Evolutionary conservation across 2,329 filamentous ascomycete genomes (phyloP).

Genomic region (Didymella pomorum): DNA sequence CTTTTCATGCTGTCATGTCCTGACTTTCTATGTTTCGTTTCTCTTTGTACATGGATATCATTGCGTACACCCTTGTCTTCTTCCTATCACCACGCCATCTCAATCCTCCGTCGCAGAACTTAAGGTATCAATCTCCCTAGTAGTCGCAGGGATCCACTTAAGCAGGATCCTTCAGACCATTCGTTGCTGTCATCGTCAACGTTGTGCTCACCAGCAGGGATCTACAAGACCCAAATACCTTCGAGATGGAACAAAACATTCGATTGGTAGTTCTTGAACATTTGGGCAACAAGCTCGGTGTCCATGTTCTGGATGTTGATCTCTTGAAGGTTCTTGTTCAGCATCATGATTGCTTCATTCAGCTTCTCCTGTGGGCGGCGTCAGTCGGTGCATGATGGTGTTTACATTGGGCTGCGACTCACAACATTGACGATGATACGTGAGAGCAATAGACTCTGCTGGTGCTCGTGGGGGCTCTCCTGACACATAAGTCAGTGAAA

Average conservation of each 20-base stretch:
- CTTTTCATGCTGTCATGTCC: not conserved
- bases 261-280: slow-evolving; percentile 99
- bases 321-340: slow-evolving; percentile 93
- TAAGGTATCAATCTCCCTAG: not conserved
- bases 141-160: slow-evolving; percentile 49
- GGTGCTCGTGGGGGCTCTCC: slow-evolving; percentile 98
- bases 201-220: not conserved
- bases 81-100: not conserved
- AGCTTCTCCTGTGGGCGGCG: slow-evolving; percentile 82
- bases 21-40: not conserved
- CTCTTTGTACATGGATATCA: slow-evolving; percentile 13
- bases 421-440: slow-evolving; percentile 98
- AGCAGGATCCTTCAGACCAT: slow-evolving; percentile 80
- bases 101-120: not conserved
- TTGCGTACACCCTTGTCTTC: not conserved
- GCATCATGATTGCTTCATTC: slow-evolving; percentile 88
- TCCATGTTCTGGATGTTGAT: slow-evolving; percentile 99
- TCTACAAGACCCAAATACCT: slow-evolving; percentile 63
- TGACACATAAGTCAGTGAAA: slow-evolving; percentile 38
- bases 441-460: slow-evolving; percentile 90
- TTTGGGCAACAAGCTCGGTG: slow-evolving; percentile 94
- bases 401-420: slow-evolving; percentile 52
- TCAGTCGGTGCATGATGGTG: slow-evolving; percentile 13
- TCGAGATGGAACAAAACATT: slow-evolving; percentile 97
- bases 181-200: slow-evolving; percentile 68